Percentiles rank a stretch among this genome's conserved stretches.
These are phyloP conservation scores for Eimeria praecox DNA, from an alignment of 169 alveolate species.

Conservation along the genomic window DNA sequence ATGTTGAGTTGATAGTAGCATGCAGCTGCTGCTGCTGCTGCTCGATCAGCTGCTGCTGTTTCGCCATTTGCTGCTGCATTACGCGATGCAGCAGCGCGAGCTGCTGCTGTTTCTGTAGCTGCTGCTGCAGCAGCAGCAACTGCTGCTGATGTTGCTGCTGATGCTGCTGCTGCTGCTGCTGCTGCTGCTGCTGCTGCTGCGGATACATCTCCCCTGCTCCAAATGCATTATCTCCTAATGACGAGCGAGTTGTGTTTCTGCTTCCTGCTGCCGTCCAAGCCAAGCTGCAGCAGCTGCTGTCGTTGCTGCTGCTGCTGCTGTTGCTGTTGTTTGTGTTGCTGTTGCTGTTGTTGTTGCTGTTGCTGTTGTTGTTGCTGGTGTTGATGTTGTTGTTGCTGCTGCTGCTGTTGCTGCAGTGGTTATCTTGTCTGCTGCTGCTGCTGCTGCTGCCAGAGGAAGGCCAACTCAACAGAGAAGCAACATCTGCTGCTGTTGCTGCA, in stretches of 20 bases:
- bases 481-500: conserved; percentile 33
- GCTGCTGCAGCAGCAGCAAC: neutral
- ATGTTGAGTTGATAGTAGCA: neutral
- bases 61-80: conserved; percentile 40
- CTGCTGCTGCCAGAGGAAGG: neutral
- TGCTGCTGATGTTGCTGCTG: conserved; percentile 51
- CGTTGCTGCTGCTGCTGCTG: conserved; percentile 53
- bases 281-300: conserved; percentile 57
- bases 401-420: neutral
- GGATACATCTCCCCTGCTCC: conserved; percentile 14
- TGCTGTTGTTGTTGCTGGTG: neutral
- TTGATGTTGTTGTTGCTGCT: conserved; percentile 52
- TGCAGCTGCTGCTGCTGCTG: conserved; percentile 17
- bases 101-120: conserved; percentile 19
- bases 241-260: conserved; percentile 38
- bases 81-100: conserved; percentile 18
- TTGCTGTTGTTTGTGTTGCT: neutral
- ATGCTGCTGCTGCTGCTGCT: conserved; percentile 16
- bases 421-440: neutral
- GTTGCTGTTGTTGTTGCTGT: neutral
- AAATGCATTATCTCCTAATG: conserved; percentile 26
- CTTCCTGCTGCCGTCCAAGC: conserved; percentile 38
- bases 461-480: neutral
- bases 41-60: conserved; percentile 69
- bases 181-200: conserved; percentile 67